Evolutionary conservation across 306 rosid species (phyloP), one percentile per base, ranked within the genome.

Genomic region (Mimosa pudica): DNA sequence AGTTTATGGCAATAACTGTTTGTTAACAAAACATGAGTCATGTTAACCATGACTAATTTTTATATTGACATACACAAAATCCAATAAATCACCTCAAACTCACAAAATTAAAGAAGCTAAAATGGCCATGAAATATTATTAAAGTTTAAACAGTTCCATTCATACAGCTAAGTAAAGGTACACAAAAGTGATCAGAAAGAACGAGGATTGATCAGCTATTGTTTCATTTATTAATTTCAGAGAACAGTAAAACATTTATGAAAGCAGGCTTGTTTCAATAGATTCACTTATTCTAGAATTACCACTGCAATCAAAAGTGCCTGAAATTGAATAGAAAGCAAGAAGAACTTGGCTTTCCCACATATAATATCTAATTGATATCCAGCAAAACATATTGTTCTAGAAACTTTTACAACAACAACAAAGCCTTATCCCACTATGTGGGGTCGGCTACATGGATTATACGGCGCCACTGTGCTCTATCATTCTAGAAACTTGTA

Each of bases 151-250:
- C 38, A 66, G 54, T 18, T 80, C 24, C 57, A 51, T 67, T 71
- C 8, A 41, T 68, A 33, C 66, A 76, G 67, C 60, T 16, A 71
- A 71, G 30, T 70, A 66, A 62, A 30, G 71, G 64, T 32, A 61
- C 33, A 61, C 35, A 42, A 70, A 71, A 16, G 45, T 58, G 66
- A 76, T 46, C 66, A 80, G 67, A 69, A 65, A 79, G 82, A 46
- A 44, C 41, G 72, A 74, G 68, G 52, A 10, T 79, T 46, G 24
- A 24, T 46, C 45, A 71, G 64, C 20, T 65, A 47, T 76, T 57
- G 41, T 63, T 80, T 63, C 60, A 20, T 45, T 70, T n/a, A 42
- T 71, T 57, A 16, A 80, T 75, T 77, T 70, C 71, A 51, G 41
- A 36, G 33, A 71, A 66, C 68, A 46, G 76, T 49, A 12, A 75